phyloP scores from a whole-genome alignment of 2,329 filamentous ascomycete genomes.

The Cladosporium halotolerans region DNA sequence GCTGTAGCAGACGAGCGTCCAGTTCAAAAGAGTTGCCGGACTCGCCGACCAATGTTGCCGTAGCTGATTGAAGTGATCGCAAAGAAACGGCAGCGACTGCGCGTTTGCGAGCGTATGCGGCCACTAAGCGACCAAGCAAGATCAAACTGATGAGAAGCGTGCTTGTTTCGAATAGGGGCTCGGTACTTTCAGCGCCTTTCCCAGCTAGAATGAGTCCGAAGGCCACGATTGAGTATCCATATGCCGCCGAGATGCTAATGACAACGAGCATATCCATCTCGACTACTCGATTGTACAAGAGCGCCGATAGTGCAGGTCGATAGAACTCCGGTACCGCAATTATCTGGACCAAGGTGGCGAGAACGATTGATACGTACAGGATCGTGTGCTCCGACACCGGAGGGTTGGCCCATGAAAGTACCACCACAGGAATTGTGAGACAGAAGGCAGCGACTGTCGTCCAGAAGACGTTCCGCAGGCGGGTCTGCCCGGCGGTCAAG shows the following conservation, averaged over 20 bases:
- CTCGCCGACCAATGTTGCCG: conserved; percentile 33
- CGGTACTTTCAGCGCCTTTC: conserved; percentile 32
- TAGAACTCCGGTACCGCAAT: conserved; percentile 61
- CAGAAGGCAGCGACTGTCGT: too few species aligned
- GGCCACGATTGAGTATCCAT: conserved; percentile 52
- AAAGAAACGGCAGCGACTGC: conserved; percentile 48
- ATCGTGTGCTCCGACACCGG: conserved; percentile 39
- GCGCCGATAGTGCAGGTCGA: conserved; percentile 52
- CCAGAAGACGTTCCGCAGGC: too few species aligned
- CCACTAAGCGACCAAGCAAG: conserved; percentile 45
- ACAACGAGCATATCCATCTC: conserved; percentile 66
- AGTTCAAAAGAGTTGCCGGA: conserved; percentile 34
- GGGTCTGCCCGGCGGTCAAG: too few species aligned
- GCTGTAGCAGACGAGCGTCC: conserved; percentile 62
- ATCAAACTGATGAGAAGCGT: conserved; percentile 49
- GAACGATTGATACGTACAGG: conserved; percentile 35
- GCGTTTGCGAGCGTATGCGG: conserved; percentile 42
- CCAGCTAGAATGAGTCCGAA: conserved; percentile 9
- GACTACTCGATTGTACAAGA: conserved; percentile 53
- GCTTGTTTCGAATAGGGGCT: conserved; percentile 44
- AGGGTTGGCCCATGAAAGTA: conserved; percentile 64
- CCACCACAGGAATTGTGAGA: conserved; percentile 43
- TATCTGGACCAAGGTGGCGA: conserved; percentile 62
- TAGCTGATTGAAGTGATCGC: conserved; percentile 50
- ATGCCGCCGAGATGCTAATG: conserved; percentile 61